phyloP scores from a whole-genome alignment of 768 basidiomycete species.

The Cantharellus cinnabarinus region DNA sequence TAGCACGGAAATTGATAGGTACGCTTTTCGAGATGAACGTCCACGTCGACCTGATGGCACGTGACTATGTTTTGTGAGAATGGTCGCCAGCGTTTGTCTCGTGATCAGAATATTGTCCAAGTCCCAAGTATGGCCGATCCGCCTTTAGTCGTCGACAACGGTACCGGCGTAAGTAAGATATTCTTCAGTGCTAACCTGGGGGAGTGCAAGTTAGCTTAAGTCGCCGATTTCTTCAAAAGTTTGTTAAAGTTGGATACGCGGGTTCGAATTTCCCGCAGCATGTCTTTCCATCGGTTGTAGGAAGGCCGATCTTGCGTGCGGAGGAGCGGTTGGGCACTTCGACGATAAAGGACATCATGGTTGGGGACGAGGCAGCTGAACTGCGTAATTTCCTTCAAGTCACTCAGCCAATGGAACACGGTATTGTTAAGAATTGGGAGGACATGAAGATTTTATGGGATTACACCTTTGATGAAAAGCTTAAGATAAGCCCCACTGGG shows the following conservation, averaged over 20 bases:
- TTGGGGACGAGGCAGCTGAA: conserved; percentile 90
- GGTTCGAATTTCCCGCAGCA: conserved; percentile 90
- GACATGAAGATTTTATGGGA: conserved; percentile 98
- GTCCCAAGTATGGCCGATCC: conserved; percentile 1
- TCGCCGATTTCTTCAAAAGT: conserved; percentile 27
- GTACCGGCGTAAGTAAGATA: conserved; percentile 47
- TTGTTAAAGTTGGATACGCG: conserved; percentile 79
- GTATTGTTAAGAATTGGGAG: conserved; percentile 97
- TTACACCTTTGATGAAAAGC: conserved; percentile 94
- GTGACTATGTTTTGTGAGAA: no score
- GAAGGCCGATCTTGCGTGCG: conserved; percentile 89
- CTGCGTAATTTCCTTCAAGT: conserved; percentile 91
- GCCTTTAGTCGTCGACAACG: conserved; percentile 71
- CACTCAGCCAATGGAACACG: conserved; percentile 98
- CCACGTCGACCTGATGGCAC: no score
- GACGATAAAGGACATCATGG: conserved; percentile 91
- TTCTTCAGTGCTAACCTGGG: conserved; percentile 3
- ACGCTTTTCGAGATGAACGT: no score
- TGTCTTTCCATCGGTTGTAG: conserved; percentile 93
- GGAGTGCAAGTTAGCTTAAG: no score
- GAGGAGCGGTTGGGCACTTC: conserved; percentile 81
- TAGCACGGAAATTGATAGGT: background rate
- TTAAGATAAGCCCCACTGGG: conserved; percentile 68
- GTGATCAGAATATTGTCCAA: background rate
- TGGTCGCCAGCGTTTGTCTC: no score